Evolutionary conservation across 371 early-diverging fungal species (phyloP).

Genomic region (Cokeromyces recurvatus): DNA sequence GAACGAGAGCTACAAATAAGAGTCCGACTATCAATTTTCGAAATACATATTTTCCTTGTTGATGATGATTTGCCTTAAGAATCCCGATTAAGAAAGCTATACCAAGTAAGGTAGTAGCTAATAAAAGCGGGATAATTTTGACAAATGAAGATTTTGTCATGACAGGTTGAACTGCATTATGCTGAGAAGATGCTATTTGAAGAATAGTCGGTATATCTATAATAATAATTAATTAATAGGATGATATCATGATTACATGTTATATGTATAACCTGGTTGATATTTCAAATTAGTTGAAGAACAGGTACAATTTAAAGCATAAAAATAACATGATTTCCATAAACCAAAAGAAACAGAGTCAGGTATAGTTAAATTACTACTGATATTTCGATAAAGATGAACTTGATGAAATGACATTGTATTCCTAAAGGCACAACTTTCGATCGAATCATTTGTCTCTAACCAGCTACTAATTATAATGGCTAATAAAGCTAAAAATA

Average conservation of each 20-base stretch:
- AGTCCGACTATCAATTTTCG: slow-evolving; percentile 19
- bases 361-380: slow-evolving; percentile 23
- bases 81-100: slow-evolving; percentile 24
- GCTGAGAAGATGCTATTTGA: slow-evolving; percentile 20
- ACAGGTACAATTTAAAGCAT: slow-evolving; percentile 34
- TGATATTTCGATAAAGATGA: slow-evolving; percentile 22
- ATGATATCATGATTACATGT: slow-evolving; percentile 4
- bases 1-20: slow-evolving; percentile 6
- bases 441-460: slow-evolving; percentile 25
- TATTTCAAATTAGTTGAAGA: slow-evolving; percentile 23
- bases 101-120: slow-evolving; percentile 15
- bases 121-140: slow-evolving; percentile 16
- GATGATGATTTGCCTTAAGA: slow-evolving; percentile 14
- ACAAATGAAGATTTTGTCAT: too few relatives aligned
- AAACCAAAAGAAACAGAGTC: slow-evolving; percentile 35
- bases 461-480: slow-evolving; percentile 33
- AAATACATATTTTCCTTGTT: slow-evolving; percentile 12
- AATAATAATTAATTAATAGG: background rate
- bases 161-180: slow-evolving; percentile 19
- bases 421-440: slow-evolving; percentile 22
- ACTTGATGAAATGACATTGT: slow-evolving; percentile 29
- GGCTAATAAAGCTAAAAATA: slow-evolving; percentile 20
- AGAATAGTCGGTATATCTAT: slow-evolving; percentile 24
- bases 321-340: slow-evolving; percentile 39
- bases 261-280: slow-evolving; percentile 39